Conservation (phyloP, 1,139 yeast genomes). For the Debaryomyces coudertii region DNA sequence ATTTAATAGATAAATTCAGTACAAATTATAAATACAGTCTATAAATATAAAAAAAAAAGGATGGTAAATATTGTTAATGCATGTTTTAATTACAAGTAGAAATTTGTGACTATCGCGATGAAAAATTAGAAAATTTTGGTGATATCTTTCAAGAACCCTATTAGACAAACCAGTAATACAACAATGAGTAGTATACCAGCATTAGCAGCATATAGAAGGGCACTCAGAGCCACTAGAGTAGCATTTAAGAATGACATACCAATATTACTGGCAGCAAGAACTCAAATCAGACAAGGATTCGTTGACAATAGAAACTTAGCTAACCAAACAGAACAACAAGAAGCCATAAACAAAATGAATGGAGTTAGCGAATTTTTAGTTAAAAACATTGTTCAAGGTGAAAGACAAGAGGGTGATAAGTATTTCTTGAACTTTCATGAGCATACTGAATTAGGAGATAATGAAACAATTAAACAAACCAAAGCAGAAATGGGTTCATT, state of each 20-base stretch:
- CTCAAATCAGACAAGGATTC: constrained; percentile 65
- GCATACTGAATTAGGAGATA: constrained; percentile 89
- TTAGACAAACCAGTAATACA: neutral
- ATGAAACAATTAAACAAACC: constrained; percentile 54
- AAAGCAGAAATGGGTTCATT: constrained; percentile 43
- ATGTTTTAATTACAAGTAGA: neutral
- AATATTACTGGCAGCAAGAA: constrained; percentile 64
- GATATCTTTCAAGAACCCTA: neutral
- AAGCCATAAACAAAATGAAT: constrained; percentile 62
- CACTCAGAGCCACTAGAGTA: constrained; percentile 68
- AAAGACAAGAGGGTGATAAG: constrained; percentile 47
- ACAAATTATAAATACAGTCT: neutral
- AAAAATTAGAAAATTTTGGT: constrained; percentile 4
- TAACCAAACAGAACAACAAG: constrained; percentile 43
- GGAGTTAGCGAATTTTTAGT: constrained; percentile 71
- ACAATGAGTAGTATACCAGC: constrained; percentile 25
- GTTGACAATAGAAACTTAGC: constrained; percentile 31
- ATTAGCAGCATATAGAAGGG: constrained; percentile 63
- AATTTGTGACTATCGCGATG: constrained; percentile 1
- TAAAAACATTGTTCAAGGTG: constrained; percentile 85
- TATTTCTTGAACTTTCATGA: constrained; percentile 70
- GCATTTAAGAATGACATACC: constrained; percentile 64
- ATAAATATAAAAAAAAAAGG: neutral
- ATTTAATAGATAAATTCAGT: neutral
- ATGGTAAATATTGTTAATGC: neutral